Percentiles rank a stretch among this genome's conserved stretches.
phyloP scores from a whole-genome alignment of 2,329 filamentous ascomycete genomes.

The Fusarium sp. region DNA sequence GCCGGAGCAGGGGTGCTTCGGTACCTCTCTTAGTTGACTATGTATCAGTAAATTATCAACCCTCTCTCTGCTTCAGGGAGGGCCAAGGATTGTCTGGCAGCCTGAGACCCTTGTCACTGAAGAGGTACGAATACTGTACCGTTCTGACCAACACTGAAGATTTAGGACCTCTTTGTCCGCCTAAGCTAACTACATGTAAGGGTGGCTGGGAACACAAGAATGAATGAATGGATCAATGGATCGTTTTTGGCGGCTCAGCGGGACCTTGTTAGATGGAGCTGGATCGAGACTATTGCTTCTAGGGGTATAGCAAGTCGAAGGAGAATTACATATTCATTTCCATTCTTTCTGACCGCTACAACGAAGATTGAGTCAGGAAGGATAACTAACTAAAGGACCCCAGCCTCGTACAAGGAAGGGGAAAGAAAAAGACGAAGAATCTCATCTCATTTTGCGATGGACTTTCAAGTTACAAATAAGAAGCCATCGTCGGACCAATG shows the following conservation, averaged over 20 bases:
- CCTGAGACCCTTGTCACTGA: slow-evolving; percentile 32
- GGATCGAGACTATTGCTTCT: slow-evolving; percentile 24
- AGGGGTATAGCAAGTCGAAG: not conserved
- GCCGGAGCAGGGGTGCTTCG: not conserved
- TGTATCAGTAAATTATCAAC: not conserved
- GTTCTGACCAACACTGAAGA: not conserved
- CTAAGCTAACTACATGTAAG: not conserved
- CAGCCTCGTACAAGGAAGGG: not conserved
- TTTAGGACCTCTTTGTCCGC: slow-evolving; percentile 10
- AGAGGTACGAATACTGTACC: slow-evolving; percentile 41
- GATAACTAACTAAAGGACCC: not conserved
- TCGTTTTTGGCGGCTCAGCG: slow-evolving; percentile 32
- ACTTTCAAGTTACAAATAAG: slow-evolving; percentile 30
- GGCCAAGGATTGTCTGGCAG: slow-evolving; percentile 6
- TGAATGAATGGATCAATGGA: slow-evolving; percentile 28
- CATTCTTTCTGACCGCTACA: slow-evolving; percentile 16
- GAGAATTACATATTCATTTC: not conserved
- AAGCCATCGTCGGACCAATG: slow-evolving; percentile 42
- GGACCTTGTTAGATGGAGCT: slow-evolving; percentile 21
- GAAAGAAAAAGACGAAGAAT: not conserved
- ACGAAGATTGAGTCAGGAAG: slow-evolving; percentile 2
- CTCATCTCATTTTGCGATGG: not conserved
- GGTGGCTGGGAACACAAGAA: slow-evolving; percentile 21
- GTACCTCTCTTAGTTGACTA: not conserved
- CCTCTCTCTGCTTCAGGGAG: not conserved